phyloP scores from a whole-genome alignment of 2,329 filamentous ascomycete species.

The Penicillium sp. region DNA sequence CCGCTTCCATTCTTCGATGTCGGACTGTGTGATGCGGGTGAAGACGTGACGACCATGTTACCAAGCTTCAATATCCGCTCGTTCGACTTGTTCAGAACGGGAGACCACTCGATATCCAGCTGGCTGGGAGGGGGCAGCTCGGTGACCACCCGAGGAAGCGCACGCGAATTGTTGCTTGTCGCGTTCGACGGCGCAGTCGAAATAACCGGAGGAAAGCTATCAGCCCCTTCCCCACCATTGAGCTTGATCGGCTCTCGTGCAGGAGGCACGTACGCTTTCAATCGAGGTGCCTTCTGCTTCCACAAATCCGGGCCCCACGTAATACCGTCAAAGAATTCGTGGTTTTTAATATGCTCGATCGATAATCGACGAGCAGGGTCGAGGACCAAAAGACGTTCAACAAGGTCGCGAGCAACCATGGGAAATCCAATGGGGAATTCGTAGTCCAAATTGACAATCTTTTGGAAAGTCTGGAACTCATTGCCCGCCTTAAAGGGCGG shows the following conservation, averaged over 20 bases:
- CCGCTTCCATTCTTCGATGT: slow-evolving; percentile 66
- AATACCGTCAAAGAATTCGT: slow-evolving; percentile 90
- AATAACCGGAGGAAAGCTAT: slow-evolving; percentile 48
- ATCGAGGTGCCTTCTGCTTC: slow-evolving; percentile 83
- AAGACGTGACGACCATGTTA: slow-evolving; percentile 81
- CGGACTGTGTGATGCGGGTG: slow-evolving; percentile 73
- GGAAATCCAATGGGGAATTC: slow-evolving; percentile 91
- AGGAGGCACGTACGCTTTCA: slow-evolving; percentile 81
- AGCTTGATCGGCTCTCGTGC: slow-evolving; percentile 77
- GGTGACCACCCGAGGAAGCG: slow-evolving; percentile 81
- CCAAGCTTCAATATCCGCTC: slow-evolving; percentile 94
- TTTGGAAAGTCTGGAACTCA: slow-evolving; percentile 97
- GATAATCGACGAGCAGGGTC: slow-evolving; percentile 82
- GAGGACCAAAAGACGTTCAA: slow-evolving; percentile 86
- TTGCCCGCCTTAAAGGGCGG: slow-evolving; percentile 96
- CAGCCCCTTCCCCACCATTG: slow-evolving; percentile 54
- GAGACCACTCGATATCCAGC: slow-evolving; percentile 97
- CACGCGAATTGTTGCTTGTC: slow-evolving; percentile 53
- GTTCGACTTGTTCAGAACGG: slow-evolving; percentile 85
- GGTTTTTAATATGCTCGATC: slow-evolving; percentile 95
- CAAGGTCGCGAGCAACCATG: slow-evolving; percentile 78
- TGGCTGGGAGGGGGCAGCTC: slow-evolving; percentile 96
- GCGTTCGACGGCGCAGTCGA: slow-evolving; percentile 42
- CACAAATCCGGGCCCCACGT: slow-evolving; percentile 81
- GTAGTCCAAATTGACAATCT: slow-evolving; percentile 93